phyloP scores from a whole-genome alignment of 2,329 filamentous ascomycete genomes.

The Microdochium trichocladiopsis region DNA sequence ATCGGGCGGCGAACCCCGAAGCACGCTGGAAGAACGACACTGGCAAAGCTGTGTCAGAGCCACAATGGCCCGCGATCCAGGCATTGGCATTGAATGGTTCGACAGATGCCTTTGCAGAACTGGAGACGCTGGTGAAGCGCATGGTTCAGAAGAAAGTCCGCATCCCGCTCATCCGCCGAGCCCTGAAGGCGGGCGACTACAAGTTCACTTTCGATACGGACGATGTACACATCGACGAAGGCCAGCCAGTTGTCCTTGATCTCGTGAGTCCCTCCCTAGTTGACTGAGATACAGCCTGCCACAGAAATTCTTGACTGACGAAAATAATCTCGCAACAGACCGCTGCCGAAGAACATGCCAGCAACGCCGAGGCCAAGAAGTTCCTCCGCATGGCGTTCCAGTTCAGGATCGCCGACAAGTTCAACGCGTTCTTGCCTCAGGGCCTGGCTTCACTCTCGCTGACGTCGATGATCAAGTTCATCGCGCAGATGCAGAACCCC shows the following conservation, averaged over 20 bases:
- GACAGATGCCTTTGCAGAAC: neutral
- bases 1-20: neutral
- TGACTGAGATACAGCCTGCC: neutral
- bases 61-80: slow-evolving; percentile 1
- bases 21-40: neutral
- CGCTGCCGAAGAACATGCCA: neutral
- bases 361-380: neutral
- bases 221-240: neutral
- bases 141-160: slow-evolving; percentile 1
- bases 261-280: neutral
- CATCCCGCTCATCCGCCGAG: slow-evolving; percentile 1
- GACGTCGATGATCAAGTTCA: slow-evolving; percentile 9
- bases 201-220: neutral
- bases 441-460: slow-evolving; percentile 4
- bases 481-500: slow-evolving; percentile 11
- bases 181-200: neutral
- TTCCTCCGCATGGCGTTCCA: neutral
- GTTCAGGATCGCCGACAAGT: slow-evolving; percentile 2
- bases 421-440: neutral
- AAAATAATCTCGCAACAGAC: slow-evolving; percentile 1
- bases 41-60: neutral
- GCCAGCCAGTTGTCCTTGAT: neutral
- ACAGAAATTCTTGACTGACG: neutral
- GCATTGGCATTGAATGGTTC: neutral
- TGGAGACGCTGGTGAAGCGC: slow-evolving; percentile 1